Conservation (phyloP, 1,284 basidiomycete genomes). For the Apiotrichum gracile region DNA sequence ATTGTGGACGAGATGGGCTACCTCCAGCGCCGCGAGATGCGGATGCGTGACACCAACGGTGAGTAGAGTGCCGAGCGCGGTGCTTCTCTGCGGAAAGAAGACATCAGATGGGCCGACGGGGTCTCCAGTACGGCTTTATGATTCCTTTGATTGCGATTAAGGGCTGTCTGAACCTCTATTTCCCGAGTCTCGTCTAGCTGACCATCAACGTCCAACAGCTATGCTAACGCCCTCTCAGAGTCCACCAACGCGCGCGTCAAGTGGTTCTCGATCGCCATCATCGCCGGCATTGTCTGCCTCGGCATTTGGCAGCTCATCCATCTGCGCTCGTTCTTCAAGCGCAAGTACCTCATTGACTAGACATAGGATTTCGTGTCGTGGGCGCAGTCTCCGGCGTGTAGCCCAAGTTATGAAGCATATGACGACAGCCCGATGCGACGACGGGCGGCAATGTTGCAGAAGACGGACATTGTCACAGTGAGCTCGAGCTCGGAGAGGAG, state of each 20-base stretch:
- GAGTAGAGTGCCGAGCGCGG: conserved; percentile 39
- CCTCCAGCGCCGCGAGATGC: conserved; percentile 79
- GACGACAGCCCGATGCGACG: background rate
- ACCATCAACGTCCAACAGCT: background rate
- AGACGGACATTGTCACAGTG: background rate
- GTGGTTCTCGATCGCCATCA: conserved; percentile 85
- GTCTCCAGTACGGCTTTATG: too few species aligned
- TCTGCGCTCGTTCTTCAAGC: conserved; percentile 87
- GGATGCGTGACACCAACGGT: conserved; percentile 90
- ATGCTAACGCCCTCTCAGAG: conserved; percentile 55
- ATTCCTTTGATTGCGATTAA: too few species aligned
- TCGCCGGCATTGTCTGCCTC: conserved; percentile 70
- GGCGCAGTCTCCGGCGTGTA: background rate
- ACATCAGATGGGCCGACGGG: too few species aligned
- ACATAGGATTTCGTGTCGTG: background rate
- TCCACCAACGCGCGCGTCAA: conserved; percentile 89
- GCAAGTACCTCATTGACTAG: conserved; percentile 93
- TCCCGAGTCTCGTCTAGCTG: too few species aligned
- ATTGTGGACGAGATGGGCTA: conserved; percentile 91
- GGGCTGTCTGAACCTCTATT: too few species aligned
- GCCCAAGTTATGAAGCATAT: background rate
- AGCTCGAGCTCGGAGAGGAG: background rate
- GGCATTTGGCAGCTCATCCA: conserved; percentile 91
- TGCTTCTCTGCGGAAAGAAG: background rate
- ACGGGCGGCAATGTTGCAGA: background rate